A percentile compares a stretch with the other conserved stretches of the same genome.
phyloP scores from a whole-genome alignment of 1,284 basidiomycete genomes.

The Cryptococcus neoformans region DNA sequence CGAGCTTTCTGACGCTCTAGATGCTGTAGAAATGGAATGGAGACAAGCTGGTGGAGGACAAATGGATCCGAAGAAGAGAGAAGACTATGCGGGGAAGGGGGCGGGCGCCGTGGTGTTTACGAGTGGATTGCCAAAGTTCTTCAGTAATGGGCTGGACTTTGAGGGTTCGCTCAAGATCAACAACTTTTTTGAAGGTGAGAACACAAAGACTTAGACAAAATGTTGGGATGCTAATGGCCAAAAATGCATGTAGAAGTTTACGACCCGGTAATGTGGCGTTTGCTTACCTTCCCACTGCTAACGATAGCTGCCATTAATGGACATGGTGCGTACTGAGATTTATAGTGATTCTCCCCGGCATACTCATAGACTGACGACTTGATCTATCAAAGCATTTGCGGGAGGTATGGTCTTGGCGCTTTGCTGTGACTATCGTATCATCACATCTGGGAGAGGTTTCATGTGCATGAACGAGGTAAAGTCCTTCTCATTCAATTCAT shows the following conservation, averaged over 20 bases:
- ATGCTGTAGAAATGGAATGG: conserved; percentile 77
- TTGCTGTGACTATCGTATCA: conserved; percentile 84
- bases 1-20: conserved; percentile 56
- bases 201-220: background rate
- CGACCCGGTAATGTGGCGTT: conserved; percentile 40
- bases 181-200: conserved; percentile 70
- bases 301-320: conserved; percentile 88
- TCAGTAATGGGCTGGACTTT: conserved; percentile 82
- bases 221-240: background rate
- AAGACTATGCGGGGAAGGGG: conserved; percentile 50
- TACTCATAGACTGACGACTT: background rate
- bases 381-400: conserved; percentile 61
- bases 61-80: conserved; percentile 45
- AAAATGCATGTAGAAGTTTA: conserved; percentile 35
- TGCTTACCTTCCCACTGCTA: conserved; percentile 51
- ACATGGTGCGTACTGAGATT: conserved; percentile 53
- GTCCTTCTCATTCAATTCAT: background rate
- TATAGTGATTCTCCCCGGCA: background rate
- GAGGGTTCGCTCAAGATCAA: conserved; percentile 61
- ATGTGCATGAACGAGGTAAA: conserved; percentile 87
- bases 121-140: conserved; percentile 76
- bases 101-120: conserved; percentile 72
- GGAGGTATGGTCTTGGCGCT: conserved; percentile 77
- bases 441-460: conserved; percentile 80
- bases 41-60: conserved; percentile 54